These are phyloP conservation scores for Clonostachys solani DNA, from an alignment of 2,329 filamentous ascomycete genomes.

Conservation along the genomic window DNA sequence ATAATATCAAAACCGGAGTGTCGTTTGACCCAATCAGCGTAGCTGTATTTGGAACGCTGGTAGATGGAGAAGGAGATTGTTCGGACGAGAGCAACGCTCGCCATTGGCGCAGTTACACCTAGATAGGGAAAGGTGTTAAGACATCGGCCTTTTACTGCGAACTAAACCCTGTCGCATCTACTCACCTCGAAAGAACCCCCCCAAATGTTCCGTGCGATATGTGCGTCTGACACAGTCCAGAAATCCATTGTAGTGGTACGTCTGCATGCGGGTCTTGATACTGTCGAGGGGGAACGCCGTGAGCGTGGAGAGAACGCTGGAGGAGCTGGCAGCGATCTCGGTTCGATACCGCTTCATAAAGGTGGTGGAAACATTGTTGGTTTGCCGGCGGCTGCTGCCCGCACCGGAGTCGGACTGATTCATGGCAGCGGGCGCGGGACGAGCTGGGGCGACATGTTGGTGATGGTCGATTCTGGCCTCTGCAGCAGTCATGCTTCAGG, in stretches of 20 bases:
- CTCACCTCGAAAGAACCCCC: slow-evolving; percentile 78
- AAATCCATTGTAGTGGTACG: slow-evolving; percentile 74
- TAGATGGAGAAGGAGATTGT: slow-evolving; percentile 80
- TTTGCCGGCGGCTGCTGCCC: background rate
- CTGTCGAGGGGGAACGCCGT: slow-evolving; percentile 84
- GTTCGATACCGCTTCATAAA: slow-evolving; percentile 74
- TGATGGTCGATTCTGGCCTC: slow-evolving; percentile 25
- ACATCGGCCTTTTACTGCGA: background rate
- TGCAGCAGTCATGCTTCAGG: slow-evolving; percentile 23
- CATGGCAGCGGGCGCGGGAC: slow-evolving; percentile 17
- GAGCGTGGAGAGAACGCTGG: slow-evolving; percentile 74
- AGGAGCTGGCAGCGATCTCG: slow-evolving; percentile 73
- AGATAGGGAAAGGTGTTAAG: slow-evolving; percentile 1
- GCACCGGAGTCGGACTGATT: slow-evolving; percentile 16
- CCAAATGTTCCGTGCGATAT: slow-evolving; percentile 67
- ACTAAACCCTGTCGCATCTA: background rate
- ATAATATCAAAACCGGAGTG: slow-evolving; percentile 68
- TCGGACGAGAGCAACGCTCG: slow-evolving; percentile 71
- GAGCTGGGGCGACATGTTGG: slow-evolving; percentile 30
- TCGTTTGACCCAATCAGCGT: slow-evolving; percentile 65
- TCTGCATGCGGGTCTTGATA: slow-evolving; percentile 87
- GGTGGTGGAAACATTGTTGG: slow-evolving; percentile 25
- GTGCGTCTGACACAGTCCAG: slow-evolving; percentile 71
- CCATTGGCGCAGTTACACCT: slow-evolving; percentile 78
- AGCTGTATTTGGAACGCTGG: slow-evolving; percentile 69